Evolutionary conservation across 192 early-diverging fungal genomes (phyloP), one percentile per base, ranked within the genome.

Genomic region (Phlyctochytrium arcticum): DNA sequence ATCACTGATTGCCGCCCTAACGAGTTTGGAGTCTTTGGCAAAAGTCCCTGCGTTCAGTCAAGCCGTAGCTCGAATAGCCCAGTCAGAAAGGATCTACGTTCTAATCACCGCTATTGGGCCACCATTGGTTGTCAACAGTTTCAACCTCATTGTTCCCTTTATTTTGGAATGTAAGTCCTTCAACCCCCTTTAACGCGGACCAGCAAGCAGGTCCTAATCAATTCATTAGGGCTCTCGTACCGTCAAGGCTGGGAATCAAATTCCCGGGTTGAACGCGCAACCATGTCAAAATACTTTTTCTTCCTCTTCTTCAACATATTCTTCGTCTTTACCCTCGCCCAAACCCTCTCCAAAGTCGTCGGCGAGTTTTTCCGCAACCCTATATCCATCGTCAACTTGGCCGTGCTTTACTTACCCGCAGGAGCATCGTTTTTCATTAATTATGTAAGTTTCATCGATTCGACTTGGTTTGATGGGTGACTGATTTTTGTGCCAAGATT

Each of bases 281-380:
- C 75, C 4, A 59, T 82, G 37, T 31, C 32, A 26, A 70, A 82
- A 56, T 79, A 77, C 71, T 78, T 75, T 54, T 69, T 69, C 56
- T 83, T 77, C 51, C 66, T 83, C 23, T 37, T 80, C 10, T 80
- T 83, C 69, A 83, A 83, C 70, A 72, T 79, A 8, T 71, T 78
- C 44, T 76, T 83, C 53, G 76, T 83, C 29, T 83, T 80, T 60
- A 72, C 67, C 2, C 44, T 75, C 10, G 53, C 67, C 1, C 54
- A 47, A 15, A 65, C 72, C 32, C 17, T 73, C 19, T 29, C 65
- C 10, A 48, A 31, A 26, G 48, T 68, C 7, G 47, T 63, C 31
- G 58, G 27, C 7, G 39, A 34, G 21, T 56, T 81, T 34, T 67
- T 71, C 12, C 2, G 53, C 1, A 74, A 80, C 47, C 81, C 81